A percentile compares a stretch with the other conserved stretches of the same genome.
Evolutionary conservation across 306 rosid genomes (phyloP).

Genomic region (Oemleria cerasiformis): DNA sequence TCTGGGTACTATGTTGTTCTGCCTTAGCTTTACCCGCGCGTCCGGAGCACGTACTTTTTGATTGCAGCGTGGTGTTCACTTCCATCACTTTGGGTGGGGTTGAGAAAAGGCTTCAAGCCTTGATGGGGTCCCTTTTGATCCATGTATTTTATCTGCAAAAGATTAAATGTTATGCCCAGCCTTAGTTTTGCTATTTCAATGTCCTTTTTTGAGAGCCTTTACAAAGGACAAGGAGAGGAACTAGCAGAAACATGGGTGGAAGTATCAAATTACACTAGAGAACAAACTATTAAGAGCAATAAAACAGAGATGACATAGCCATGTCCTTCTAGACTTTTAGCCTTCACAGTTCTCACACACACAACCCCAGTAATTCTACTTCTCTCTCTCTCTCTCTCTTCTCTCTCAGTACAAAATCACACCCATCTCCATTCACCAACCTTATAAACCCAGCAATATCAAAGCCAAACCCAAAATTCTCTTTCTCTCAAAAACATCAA

Average conservation of each 20-base stretch:
- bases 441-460: background rate
- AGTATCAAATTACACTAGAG: background rate
- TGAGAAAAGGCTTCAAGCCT: background rate
- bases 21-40: background rate
- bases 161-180: background rate
- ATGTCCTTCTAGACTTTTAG: slow-evolving; percentile 29
- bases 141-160: background rate
- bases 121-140: too few relatives aligned
- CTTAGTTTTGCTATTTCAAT: background rate
- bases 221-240: slow-evolving; percentile 4
- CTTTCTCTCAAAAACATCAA: background rate
- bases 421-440: background rate
- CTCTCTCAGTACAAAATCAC: background rate
- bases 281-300: slow-evolving; percentile 1
- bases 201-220: background rate
- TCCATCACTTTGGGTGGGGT: background rate
- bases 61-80: slow-evolving; percentile 11
- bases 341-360: slow-evolving; percentile 29
- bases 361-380: slow-evolving; percentile 33
- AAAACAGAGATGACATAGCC: slow-evolving; percentile 15
- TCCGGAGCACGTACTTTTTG: slow-evolving; percentile 1
- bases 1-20: slow-evolving; percentile 9
- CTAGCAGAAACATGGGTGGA: slow-evolving; percentile 14
- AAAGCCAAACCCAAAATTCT: slow-evolving; percentile 9
- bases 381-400: background rate